A percentile compares a stretch with the other conserved stretches of the same genome.
Evolutionary conservation across 495 filamentous ascomycete genomes (phyloP).

Genomic region (Daldinia decipiens): DNA sequence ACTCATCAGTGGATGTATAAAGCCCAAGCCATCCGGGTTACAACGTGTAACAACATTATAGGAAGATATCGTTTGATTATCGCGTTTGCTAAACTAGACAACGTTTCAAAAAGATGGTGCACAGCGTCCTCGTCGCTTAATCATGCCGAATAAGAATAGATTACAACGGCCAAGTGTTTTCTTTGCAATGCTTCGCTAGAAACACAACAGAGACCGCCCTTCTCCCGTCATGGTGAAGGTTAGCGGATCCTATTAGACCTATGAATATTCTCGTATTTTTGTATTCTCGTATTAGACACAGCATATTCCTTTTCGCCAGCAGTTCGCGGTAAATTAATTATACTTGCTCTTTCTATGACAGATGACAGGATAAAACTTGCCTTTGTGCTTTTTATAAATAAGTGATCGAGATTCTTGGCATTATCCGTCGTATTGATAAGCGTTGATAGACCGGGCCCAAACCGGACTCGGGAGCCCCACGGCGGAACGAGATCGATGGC

Average conservation of each 20-base stretch:
- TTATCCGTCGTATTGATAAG: slow-evolving; percentile 3
- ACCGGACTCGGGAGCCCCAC: slow-evolving; percentile 38
- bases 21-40: neutral
- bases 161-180: neutral
- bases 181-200: neutral
- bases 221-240: neutral
- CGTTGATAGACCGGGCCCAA: slow-evolving; percentile 24
- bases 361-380: neutral
- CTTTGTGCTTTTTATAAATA: neutral
- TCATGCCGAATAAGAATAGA: neutral
- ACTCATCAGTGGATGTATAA: too few relatives aligned
- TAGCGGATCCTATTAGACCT: neutral
- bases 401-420: slow-evolving; percentile 11
- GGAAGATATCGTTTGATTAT: neutral
- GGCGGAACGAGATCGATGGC: slow-evolving; percentile 31
- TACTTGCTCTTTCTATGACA: neutral
- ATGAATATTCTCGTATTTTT: neutral
- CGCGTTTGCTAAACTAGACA: neutral
- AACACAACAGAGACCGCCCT: neutral
- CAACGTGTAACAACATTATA: neutral
- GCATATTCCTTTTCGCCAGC: neutral
- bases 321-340: neutral
- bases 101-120: neutral
- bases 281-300: too few relatives aligned
- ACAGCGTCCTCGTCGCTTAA: neutral